Evolutionary conservation across 495 filamentous ascomycete genomes (phyloP).

Genomic region (Penicillium verhagenii): DNA sequence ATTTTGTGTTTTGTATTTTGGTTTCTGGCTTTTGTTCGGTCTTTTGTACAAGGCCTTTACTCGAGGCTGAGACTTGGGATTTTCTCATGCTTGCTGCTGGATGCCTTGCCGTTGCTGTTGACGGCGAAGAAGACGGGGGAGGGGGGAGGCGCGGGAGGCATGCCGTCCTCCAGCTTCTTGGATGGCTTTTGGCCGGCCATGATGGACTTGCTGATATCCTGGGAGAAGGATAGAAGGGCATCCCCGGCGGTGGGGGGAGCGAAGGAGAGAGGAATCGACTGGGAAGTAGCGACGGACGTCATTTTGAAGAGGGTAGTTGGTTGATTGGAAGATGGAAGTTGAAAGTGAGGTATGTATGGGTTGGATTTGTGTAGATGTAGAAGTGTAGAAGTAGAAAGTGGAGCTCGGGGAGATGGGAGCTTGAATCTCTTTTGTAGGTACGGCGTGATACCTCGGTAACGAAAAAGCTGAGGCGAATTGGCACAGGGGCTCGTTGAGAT

Average conservation of each 20-base stretch:
- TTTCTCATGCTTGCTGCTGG: conserved; percentile 13
- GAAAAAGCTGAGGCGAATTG: neutral
- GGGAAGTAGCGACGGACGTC: conserved; percentile 22
- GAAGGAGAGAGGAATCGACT: conserved; percentile 15
- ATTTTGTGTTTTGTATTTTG: too few relatives aligned
- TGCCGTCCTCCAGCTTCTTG: conserved; percentile 31
- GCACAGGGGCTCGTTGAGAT: neutral
- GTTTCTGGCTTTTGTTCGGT: too few relatives aligned
- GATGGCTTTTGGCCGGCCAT: conserved; percentile 31
- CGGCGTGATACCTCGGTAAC: neutral
- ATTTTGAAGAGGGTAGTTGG: conserved; percentile 14
- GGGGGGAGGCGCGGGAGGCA: conserved; percentile 48
- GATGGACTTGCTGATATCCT: conserved; percentile 42
- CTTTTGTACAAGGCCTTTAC: too few relatives aligned
- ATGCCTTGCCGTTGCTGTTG: conserved; percentile 13
- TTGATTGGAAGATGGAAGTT: conserved; percentile 4
- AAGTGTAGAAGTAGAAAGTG: neutral
- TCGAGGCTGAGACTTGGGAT: conserved; percentile 23
- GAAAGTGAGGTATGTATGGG: neutral
- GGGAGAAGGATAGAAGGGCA: conserved; percentile 32
- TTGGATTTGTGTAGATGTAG: neutral
- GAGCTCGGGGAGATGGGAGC: neutral
- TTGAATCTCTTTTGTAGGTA: neutral
- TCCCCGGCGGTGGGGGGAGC: conserved; percentile 24
- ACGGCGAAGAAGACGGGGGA: conserved; percentile 43